These are phyloP conservation scores for Porphyrellus cyaneotinctus DNA, from an alignment of 768 basidiomycete genomes.

Conservation along the genomic window DNA sequence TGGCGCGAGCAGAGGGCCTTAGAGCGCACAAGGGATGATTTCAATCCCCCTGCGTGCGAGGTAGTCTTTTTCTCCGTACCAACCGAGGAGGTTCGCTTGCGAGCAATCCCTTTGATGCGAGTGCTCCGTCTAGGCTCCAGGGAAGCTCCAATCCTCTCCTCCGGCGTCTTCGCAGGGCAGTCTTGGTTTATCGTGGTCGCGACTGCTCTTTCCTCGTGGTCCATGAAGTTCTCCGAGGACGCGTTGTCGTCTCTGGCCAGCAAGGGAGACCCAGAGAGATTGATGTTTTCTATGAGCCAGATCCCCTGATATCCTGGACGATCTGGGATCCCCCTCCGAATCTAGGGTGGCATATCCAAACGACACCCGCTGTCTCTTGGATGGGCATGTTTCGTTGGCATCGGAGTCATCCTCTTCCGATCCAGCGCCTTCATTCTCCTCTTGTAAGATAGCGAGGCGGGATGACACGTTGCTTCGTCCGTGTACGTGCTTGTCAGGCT, in stretches of 20 bases:
- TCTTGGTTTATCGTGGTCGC: not conserved
- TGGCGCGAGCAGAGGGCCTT: conserved; percentile 2
- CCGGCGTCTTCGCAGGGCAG: not conserved
- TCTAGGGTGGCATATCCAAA: not conserved
- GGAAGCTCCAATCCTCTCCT: not conserved
- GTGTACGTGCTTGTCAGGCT: conserved; percentile 1
- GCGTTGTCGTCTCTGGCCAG: conserved; percentile 7
- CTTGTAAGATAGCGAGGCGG: conserved; percentile 23
- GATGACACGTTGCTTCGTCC: conserved; percentile 4
- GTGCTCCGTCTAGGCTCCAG: conserved; percentile 22
- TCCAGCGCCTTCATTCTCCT: conserved; percentile 26
- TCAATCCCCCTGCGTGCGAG: not conserved
- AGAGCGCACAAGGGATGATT: conserved; percentile 11
- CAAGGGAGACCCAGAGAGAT: conserved; percentile 25
- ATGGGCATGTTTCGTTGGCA: conserved; percentile 12
- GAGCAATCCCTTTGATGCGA: conserved; percentile 17
- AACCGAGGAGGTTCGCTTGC: conserved; percentile 12
- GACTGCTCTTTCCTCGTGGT: not conserved
- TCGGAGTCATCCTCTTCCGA: conserved; percentile 5
- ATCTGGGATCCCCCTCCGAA: not conserved
- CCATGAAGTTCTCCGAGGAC: not conserved
- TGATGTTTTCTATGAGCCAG: conserved; percentile 26
- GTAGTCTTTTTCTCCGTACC: not conserved
- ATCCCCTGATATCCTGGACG: conserved; percentile 6
- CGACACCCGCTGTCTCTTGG: conserved; percentile 20